Conservation (phyloP, 805 yeast species). For the Suhomyces sp. region DNA sequence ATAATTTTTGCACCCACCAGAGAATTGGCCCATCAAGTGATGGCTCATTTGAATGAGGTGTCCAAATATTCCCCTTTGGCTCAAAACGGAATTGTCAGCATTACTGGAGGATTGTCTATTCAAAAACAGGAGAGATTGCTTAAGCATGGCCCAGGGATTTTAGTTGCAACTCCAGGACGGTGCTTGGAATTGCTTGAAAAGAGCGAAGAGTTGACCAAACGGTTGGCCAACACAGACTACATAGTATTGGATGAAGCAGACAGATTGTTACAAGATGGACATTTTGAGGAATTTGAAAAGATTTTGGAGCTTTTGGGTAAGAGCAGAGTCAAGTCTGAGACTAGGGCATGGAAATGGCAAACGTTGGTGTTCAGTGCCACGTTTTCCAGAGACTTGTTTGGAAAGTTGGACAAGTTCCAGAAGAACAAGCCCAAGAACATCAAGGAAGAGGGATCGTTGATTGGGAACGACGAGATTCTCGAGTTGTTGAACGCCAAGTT, state of each 20-base stretch:
- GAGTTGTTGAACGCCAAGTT: constrained; percentile 65
- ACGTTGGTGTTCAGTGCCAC: constrained; percentile 95
- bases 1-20: constrained; percentile 92
- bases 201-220: constrained; percentile 41
- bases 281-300: constrained; percentile 87
- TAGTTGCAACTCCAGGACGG: constrained; percentile 96
- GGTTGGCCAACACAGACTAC: constrained; percentile 46
- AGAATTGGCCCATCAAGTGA: constrained; percentile 93
- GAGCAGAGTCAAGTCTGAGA: constrained; percentile 42
- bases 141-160: constrained; percentile 67
- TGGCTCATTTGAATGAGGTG: constrained; percentile 64
- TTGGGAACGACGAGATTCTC: constrained; percentile 59
- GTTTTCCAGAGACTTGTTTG: constrained; percentile 76
- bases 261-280: constrained; percentile 91
- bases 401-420: constrained; percentile 53
- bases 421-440: constrained; percentile 15
- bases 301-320: constrained; percentile 63
- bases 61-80: constrained; percentile 52
- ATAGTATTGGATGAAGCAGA: constrained; percentile 93
- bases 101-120: constrained; percentile 94
- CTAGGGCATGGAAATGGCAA: constrained; percentile 57
- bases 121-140: constrained; percentile 88
- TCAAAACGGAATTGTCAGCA: constrained; percentile 59
- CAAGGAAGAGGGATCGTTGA: constrained; percentile 30
- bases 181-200: constrained; percentile 77